phyloP scores from a whole-genome alignment of 176 grass and related monocot genomes.

The Lolium rigidum region DNA sequence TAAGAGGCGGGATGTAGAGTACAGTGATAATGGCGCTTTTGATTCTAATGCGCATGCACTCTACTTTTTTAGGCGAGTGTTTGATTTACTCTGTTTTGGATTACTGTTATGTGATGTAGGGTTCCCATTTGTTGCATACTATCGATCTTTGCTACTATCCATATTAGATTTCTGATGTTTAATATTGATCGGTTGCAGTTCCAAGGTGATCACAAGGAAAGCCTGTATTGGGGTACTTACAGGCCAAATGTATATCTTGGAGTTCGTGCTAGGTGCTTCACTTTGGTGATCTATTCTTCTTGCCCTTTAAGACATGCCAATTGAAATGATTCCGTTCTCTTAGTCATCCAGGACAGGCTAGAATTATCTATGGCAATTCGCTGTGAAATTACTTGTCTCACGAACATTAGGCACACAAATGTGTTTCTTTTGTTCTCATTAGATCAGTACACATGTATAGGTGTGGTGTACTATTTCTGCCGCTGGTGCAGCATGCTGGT shows the following conservation, averaged over 20 bases:
- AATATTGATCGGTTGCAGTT: slow-evolving; percentile 67
- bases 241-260: slow-evolving; percentile 93
- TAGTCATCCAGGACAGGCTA: slow-evolving; percentile 25
- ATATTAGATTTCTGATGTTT: slow-evolving; percentile 38
- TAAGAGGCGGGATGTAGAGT: neutral
- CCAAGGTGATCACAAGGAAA: slow-evolving; percentile 86
- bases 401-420: neutral
- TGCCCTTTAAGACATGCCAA: slow-evolving; percentile 23
- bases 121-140: slow-evolving; percentile 1
- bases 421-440: neutral
- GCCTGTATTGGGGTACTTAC: slow-evolving; percentile 96
- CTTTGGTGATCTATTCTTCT: slow-evolving; percentile 3
- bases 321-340: slow-evolving; percentile 28
- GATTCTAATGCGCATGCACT: slow-evolving; percentile 4
- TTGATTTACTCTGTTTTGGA: slow-evolving; percentile 16
- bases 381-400: slow-evolving; percentile 3
- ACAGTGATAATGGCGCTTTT: neutral
- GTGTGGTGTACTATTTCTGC: neutral
- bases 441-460: slow-evolving; percentile 10
- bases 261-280: slow-evolving; percentile 82
- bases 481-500: slow-evolving; percentile 21
- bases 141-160: slow-evolving; percentile 24
- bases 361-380: slow-evolving; percentile 1
- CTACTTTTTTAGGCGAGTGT: neutral
- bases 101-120: slow-evolving; percentile 6